Percentiles rank a stretch among this genome's conserved stretches.
These are phyloP conservation scores for Backusella tuberculispora DNA, from an alignment of 192 early-diverging fungal species.

Conservation along the genomic window DNA sequence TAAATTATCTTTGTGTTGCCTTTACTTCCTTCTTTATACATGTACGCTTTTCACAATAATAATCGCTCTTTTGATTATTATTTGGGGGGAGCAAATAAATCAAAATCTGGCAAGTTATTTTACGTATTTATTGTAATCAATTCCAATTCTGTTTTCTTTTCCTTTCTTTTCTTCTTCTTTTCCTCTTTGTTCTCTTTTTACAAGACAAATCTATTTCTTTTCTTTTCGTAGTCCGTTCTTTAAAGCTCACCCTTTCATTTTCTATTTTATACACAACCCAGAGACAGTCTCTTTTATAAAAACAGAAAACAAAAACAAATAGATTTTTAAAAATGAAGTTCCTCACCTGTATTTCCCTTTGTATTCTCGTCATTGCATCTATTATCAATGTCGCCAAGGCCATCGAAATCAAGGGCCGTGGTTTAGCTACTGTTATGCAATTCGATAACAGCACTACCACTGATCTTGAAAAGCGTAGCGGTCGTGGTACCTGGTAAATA, in stretches of 20 bases:
- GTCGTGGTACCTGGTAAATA: conserved; percentile 36
- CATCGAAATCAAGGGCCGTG: conserved; percentile 5
- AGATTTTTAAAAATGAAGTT: conserved; percentile 23
- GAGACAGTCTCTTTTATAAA: too few relatives aligned
- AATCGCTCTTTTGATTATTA: background rate
- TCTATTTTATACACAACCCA: background rate
- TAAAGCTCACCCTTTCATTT: background rate
- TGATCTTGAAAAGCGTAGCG: conserved; percentile 28
- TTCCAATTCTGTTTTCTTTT: too few relatives aligned
- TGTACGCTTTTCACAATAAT: conserved; percentile 7
- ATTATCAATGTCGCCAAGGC: background rate
- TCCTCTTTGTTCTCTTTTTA: conserved; percentile 5
- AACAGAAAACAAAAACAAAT: background rate
- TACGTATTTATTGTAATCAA: background rate
- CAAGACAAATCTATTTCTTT: background rate
- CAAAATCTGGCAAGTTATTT: background rate
- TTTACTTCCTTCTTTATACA: background rate
- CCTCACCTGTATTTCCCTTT: conserved; percentile 7
- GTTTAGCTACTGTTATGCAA: conserved; percentile 30
- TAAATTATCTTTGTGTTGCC: conserved; percentile 23
- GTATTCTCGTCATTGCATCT: conserved; percentile 13
- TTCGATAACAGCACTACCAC: conserved; percentile 11
- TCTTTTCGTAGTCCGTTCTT: conserved; percentile 14
- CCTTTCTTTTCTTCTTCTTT: background rate
- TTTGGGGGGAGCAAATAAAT: background rate